Evolutionary conservation across 192 early-diverging fungal genomes (phyloP), one percentile per base, ranked within the genome.

Genomic region (Coemansia sp.): DNA sequence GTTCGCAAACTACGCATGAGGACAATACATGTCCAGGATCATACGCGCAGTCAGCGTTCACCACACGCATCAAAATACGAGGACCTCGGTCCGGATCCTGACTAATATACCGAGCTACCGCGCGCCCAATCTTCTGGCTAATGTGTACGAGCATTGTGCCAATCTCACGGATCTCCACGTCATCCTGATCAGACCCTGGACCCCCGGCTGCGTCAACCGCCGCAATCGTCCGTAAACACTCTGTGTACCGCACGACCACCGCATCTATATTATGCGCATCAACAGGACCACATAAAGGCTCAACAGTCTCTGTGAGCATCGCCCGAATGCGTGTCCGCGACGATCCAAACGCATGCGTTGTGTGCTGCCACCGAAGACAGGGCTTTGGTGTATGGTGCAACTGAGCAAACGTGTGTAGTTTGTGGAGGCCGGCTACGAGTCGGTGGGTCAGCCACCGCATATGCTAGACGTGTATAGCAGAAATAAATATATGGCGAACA

Each of bases 11-110:
- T n/a, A 43, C 41, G 41, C 4, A 10, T 4, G 22, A 22, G 19
- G 58, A 59, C 8, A 59, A 6, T 6, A 59, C 16, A 41, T 59
- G 25, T 7, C 37, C 58, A 26, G 58, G 58, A 41, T 59, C 58
- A 19, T 45, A 59, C 19, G n/a, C 4, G 14, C 37, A 27, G 58
- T 59, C 58, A 3, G 35, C 2, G 21, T 22, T 16, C 22, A 45
- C 21, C 26, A 45, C 17, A 17, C 38, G 16, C 6, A 45, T 39
- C 14, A 59, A 23, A 2, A 45, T 25, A 3, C 35, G 22, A 11
- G 12, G 14, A 21, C 26, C 37, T 19, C 4, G 50, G n/a, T 10
- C 50, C 19, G 10, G 7, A 19, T 51, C 22, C 22, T 19, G 19
- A 9, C 22, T 16, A 16, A 51, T 19, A 51, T 12, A 9, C 19